Evolutionary conservation across 169 alveolate genomes (phyloP).

Genomic region (Cryptosporidium andersoni): DNA sequence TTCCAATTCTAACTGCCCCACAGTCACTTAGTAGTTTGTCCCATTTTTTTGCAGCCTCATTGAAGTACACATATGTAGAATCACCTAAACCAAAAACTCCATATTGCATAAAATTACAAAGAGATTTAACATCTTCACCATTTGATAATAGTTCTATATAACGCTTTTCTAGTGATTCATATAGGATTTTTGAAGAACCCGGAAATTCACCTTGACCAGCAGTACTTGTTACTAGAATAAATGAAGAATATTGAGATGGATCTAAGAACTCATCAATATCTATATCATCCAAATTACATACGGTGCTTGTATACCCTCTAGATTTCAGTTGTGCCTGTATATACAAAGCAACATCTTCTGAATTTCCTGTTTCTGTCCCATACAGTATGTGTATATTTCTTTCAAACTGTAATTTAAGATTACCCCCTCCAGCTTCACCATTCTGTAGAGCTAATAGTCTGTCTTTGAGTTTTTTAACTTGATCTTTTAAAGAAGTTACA

Average conservation of each 20-base stretch:
- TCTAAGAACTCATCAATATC: conserved; percentile 62
- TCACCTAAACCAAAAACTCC: conserved; percentile 78
- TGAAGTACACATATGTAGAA: conserved; percentile 74
- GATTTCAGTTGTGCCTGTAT: conserved; percentile 37
- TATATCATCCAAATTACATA: conserved; percentile 54
- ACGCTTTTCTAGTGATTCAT: conserved; percentile 7
- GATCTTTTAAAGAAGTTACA: conserved; percentile 38
- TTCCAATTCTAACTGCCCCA: conserved; percentile 75
- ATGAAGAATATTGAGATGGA: conserved; percentile 20
- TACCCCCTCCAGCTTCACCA: conserved; percentile 8
- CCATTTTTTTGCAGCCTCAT: conserved; percentile 76
- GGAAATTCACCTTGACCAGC: conserved; percentile 73
- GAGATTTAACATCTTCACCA: background rate
- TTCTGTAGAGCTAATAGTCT: conserved; percentile 18
- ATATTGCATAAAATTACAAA: conserved; percentile 42
- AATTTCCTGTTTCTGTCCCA: conserved; percentile 76
- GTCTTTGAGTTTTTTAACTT: conserved; percentile 41
- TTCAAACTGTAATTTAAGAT: background rate
- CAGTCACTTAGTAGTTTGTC: conserved; percentile 72
- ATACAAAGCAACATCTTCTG: conserved; percentile 72
- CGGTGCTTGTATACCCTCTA: conserved; percentile 45
- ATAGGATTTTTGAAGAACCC: conserved; percentile 23
- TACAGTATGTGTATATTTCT: conserved; percentile 56
- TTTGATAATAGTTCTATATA: background rate
- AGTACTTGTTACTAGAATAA: conserved; percentile 50